Evolutionary conservation across 2,329 filamentous ascomycete genomes (phyloP), one percentile per base, ranked within the genome.

Genomic region (Emmonsiellopsis sp.): DNA sequence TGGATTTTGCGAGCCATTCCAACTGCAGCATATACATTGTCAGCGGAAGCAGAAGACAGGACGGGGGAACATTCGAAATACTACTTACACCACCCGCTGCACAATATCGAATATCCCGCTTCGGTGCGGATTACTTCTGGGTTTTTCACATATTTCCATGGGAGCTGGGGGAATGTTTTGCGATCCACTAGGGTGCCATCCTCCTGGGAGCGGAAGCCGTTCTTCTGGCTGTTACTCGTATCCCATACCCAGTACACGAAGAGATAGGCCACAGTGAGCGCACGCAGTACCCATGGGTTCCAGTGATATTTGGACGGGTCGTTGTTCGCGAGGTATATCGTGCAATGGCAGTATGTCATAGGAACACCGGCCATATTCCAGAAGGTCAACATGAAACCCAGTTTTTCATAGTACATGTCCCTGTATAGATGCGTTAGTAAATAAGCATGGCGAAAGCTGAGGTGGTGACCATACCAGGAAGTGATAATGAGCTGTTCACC

Each of bases 341-440:
- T 91, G 79, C 87, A 93, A 77, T 95, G 89, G 76, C 89, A 94
- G 79, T 95, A 95, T 49, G 84, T 89, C 51, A 95, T 79, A 13
- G 90, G 90, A 20, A 95, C 90, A 60, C 90, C 90, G 43, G 90
- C 89, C 67, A 95, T 77, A 73, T 95, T 95, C 90, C 90, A 95
- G 81, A 95, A 95, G 70, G 92, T 94, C 60, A 95, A 81, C 89
- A 95, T 94, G 77, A 95, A 95, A 51, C 90, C 90, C 81, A 88
- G 90, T 74, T 95, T 95, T 78, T 95, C 90, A 64, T 89, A 91
- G 76, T 93, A 95, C 86, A 95, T 95, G 65, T 95, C 90, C 85
- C 79, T 81, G 47, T 15, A 2, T 45, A 20, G 10, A 15, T 26
- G 37, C 5, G 7, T 43, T 42, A 42, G 41, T 31, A 3, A 42